These are phyloP conservation scores for Colletotrichum sp. DNA, from an alignment of 2,329 filamentous ascomycete genomes.

Conservation along the genomic window DNA sequence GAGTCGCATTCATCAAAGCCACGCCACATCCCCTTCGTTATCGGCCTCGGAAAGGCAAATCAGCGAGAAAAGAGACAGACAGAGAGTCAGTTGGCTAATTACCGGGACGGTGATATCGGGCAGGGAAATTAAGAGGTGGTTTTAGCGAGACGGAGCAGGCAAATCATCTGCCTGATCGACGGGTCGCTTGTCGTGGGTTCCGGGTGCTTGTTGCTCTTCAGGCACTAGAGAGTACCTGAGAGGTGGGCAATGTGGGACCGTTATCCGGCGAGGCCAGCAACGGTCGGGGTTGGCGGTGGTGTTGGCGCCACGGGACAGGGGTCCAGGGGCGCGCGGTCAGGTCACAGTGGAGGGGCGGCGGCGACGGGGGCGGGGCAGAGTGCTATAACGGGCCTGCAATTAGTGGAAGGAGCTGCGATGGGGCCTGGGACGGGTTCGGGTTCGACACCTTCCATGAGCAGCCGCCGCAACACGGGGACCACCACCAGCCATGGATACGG, in stretches of 20 bases:
- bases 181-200: neutral
- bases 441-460: neutral
- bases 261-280: neutral
- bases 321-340: neutral
- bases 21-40: neutral
- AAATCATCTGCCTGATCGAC: neutral
- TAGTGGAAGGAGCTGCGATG: slow-evolving; percentile 1
- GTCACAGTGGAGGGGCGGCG: neutral
- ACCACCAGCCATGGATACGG: neutral
- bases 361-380: neutral
- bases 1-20: neutral
- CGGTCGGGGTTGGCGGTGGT: neutral
- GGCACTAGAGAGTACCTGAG: neutral
- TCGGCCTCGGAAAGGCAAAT: neutral
- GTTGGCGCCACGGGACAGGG: neutral
- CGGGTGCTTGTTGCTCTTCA: neutral
- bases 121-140: slow-evolving; percentile 4
- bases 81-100: neutral
- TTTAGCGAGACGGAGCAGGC: neutral
- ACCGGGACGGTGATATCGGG: neutral
- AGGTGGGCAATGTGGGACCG: neutral
- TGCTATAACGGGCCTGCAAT: slow-evolving; percentile 10
- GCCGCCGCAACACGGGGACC: neutral
- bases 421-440: neutral
- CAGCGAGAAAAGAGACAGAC: neutral